Conservation (phyloP, 805 yeast genomes). For the Saturnispora ahearnii region DNA sequence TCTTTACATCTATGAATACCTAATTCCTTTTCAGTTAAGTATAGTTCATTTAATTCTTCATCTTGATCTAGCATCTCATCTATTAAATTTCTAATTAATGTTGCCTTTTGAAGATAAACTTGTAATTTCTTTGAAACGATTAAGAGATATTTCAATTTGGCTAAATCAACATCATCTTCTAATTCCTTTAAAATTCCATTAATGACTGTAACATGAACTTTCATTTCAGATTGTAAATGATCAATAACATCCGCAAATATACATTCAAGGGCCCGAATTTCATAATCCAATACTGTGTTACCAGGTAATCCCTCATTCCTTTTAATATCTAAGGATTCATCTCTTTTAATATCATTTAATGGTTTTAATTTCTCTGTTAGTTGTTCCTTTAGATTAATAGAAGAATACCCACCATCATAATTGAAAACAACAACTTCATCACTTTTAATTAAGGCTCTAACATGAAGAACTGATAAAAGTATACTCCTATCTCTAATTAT, state of each 20-base stretch:
- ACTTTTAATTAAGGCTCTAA: slow-evolving; percentile 44
- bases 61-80: slow-evolving; percentile 84
- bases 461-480: slow-evolving; percentile 39
- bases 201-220: slow-evolving; percentile 69
- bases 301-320: slow-evolving; percentile 1
- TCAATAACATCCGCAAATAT: slow-evolving; percentile 73
- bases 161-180: slow-evolving; percentile 75
- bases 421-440: slow-evolving; percentile 44
- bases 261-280: slow-evolving; percentile 83
- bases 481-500: slow-evolving; percentile 40
- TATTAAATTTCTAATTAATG: slow-evolving; percentile 70
- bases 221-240: slow-evolving; percentile 78
- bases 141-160: slow-evolving; percentile 65
- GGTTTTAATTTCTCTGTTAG: slow-evolving; percentile 32
- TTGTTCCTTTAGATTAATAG: slow-evolving; percentile 35
- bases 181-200: slow-evolving; percentile 65
- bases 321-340: slow-evolving; percentile 6
- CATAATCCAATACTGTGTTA: slow-evolving; percentile 53
- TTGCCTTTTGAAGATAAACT: slow-evolving; percentile 76
- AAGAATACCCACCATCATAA: slow-evolving; percentile 37
- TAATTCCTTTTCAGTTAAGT: slow-evolving; percentile 52
- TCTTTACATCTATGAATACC: slow-evolving; percentile 41
- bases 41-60: slow-evolving; percentile 75
- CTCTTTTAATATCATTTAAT: slow-evolving; percentile 22
- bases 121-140: slow-evolving; percentile 79